Evolutionary conservation across 208 protist genomes (phyloP), one percentile per base, ranked within the genome.

Genomic region (Endotrypanum monterogeii): DNA sequence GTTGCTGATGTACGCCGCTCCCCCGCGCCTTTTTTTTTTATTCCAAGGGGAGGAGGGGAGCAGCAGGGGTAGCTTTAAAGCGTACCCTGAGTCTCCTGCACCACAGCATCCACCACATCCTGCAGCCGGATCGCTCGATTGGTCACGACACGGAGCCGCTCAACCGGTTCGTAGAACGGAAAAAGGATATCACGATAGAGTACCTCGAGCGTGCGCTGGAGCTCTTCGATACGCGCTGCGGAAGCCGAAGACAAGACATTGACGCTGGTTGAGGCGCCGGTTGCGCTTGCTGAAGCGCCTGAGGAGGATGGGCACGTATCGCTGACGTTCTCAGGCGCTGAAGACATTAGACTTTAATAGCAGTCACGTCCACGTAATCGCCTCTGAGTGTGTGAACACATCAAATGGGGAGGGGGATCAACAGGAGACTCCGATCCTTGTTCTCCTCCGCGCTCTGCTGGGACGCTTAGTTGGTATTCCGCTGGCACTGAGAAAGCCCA

Each of bases 151-250:
- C 88, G 84, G 30, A 93, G 72, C 3, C 89, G 87, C 76, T 96
- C 89, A 39, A 96, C 86, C 44, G 87, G 85, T 44, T 94, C 90
- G 71, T 83, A 96, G 62, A 86, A 93, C 20, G 92, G 87, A 73
- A 87, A 87, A 35, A 96, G 76, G n/a, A 94, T 74, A 66, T 96
- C 87, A 35, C 83, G 77, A 44, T 91, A 86, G 4, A 96, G 82
- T 39, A 92, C 58, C 44, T 87, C 79, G 50, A 96, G 71, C 1
- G 89, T 82, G 46, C 89, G 81, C 71, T 92, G 83, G 6, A 94
- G 57, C 68, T 86, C 74, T 61, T 90, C 87, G 20, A 83, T 71
- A 20, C 88, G 84, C 0, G 79, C 83, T 25, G 87, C 90, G 11
- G 79, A 78, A 8, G 77, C 67, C 4, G 82, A 41, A 11, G 80